These are phyloP conservation scores for Lachnellula hyalina DNA, from an alignment of 2,329 filamentous ascomycete species.

Conservation along the genomic window DNA sequence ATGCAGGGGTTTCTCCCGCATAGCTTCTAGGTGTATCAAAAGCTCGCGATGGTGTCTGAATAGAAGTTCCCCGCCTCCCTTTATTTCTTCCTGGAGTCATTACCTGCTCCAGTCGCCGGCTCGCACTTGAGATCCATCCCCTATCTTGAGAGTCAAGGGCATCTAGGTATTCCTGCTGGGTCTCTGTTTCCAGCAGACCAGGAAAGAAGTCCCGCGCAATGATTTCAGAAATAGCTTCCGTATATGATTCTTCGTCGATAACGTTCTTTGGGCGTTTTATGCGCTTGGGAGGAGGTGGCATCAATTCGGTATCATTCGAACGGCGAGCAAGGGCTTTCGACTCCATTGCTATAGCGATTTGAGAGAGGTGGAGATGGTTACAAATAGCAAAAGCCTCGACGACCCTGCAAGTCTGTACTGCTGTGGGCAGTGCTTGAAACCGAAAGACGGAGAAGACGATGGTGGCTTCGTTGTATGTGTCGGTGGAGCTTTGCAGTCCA, in stretches of 20 bases:
- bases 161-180: constrained; percentile 87
- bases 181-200: constrained; percentile 77
- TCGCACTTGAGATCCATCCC: constrained; percentile 80
- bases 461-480: no score
- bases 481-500: no score
- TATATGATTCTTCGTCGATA: constrained; percentile 91
- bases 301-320: constrained; percentile 61
- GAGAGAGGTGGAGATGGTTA: not conserved
- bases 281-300: constrained; percentile 88
- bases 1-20: constrained; percentile 68
- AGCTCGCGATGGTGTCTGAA: constrained; percentile 29
- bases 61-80: constrained; percentile 30
- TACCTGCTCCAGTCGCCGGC: constrained; percentile 64
- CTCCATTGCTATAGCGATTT: constrained; percentile 5
- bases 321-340: constrained; percentile 60
- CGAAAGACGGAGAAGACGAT: no score
- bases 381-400: not conserved
- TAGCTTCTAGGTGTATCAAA: constrained; percentile 60
- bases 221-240: constrained; percentile 83
- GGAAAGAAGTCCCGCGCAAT: constrained; percentile 97
- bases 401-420: not conserved
- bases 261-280: constrained; percentile 87
- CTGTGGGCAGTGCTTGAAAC: no score
- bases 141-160: constrained; percentile 81
- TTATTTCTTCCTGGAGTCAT: constrained; percentile 69